Conservation (phyloP, 2,329 filamentous ascomycete species). For the Lasiodiplodia sp. region DNA sequence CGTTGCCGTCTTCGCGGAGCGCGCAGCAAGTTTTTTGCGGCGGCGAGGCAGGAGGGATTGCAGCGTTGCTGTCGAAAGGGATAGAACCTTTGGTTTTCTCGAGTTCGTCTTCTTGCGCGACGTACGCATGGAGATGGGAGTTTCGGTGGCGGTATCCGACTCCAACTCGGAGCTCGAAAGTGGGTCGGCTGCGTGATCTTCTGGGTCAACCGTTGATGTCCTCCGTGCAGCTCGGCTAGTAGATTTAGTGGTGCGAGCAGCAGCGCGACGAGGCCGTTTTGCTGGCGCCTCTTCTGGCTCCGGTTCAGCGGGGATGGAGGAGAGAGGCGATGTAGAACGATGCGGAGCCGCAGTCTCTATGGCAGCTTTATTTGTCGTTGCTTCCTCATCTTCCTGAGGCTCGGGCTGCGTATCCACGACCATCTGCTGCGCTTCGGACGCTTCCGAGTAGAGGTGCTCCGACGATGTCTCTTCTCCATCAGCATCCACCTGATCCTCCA, state of each 20-base stretch:
- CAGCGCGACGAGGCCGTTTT: slow-evolving; percentile 6
- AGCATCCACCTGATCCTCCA: slow-evolving; percentile 5
- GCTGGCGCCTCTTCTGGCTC: slow-evolving; percentile 34
- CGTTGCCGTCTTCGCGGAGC: not conserved
- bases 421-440: not conserved
- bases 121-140: slow-evolving; percentile 9
- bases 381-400: slow-evolving; percentile 5
- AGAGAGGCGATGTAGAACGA: slow-evolving; percentile 48
- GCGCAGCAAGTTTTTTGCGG: slow-evolving; percentile 27
- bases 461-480: not conserved
- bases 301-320: not conserved
- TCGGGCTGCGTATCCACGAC: slow-evolving; percentile 20
- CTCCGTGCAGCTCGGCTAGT: slow-evolving; percentile 21
- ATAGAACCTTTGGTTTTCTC: not conserved
- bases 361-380: not conserved
- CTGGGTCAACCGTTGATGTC: slow-evolving; percentile 34
- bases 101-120: slow-evolving; percentile 17
- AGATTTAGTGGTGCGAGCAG: not conserved
- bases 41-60: slow-evolving; percentile 54
- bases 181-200: slow-evolving; percentile 32
- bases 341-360: slow-evolving; percentile 53
- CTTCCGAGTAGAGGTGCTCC: slow-evolving; percentile 28
- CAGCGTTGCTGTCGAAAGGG: slow-evolving; percentile 52
- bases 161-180: slow-evolving; percentile 38
- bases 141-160: slow-evolving; percentile 44